These are phyloP conservation scores for Cercospora nicotianae DNA, from an alignment of 2,329 filamentous ascomycete genomes.

Conservation along the genomic window DNA sequence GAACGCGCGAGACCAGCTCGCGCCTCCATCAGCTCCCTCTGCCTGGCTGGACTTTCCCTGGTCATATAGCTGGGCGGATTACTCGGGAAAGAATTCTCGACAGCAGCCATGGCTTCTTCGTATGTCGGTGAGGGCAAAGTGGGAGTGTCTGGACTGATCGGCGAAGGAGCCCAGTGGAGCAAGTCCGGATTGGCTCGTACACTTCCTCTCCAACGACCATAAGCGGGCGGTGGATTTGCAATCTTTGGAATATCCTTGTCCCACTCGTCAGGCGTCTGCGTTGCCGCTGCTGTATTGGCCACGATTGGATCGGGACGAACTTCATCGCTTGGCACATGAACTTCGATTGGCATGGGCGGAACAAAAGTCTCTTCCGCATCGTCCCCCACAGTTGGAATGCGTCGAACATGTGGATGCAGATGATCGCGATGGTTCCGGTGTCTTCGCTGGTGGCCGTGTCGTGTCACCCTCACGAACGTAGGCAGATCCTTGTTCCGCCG, in stretches of 20 bases:
- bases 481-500: constrained; percentile 14
- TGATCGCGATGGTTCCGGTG: constrained; percentile 25
- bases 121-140: constrained; percentile 37
- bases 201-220: constrained; percentile 80
- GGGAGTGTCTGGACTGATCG: constrained; percentile 27
- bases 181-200: constrained; percentile 80
- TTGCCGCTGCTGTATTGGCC: constrained; percentile 24
- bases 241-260: constrained; percentile 29
- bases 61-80: constrained; percentile 35
- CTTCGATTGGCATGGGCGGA: constrained; percentile 71
- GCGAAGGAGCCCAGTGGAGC: constrained; percentile 63
- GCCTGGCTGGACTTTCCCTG: constrained; percentile 30
- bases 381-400: constrained; percentile 22
- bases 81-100: constrained; percentile 16
- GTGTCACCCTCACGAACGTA: constrained; percentile 24
- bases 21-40: constrained; percentile 28
- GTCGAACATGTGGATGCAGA: constrained; percentile 39
- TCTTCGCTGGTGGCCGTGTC: constrained; percentile 19
- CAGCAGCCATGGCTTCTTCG: constrained; percentile 33
- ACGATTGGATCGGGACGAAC: constrained; percentile 27
- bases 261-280: constrained; percentile 36
- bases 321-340: constrained; percentile 65
- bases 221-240: constrained; percentile 69
- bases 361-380: constrained; percentile 54
- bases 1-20: constrained; percentile 27